phyloP scores from a whole-genome alignment of 2,329 filamentous ascomycete species.

The Eurotiales sp. region DNA sequence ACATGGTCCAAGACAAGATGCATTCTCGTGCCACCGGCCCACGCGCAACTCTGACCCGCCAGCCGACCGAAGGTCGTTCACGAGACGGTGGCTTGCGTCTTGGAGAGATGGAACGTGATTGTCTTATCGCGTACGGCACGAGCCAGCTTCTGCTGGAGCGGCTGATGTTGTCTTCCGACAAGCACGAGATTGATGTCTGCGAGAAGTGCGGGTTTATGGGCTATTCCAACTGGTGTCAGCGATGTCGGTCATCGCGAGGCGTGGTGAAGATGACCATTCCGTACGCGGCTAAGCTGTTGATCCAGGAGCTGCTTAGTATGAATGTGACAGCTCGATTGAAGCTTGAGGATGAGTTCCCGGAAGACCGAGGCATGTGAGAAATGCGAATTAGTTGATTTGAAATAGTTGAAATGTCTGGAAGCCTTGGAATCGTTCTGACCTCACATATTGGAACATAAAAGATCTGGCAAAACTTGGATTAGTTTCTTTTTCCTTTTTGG shows the following conservation, averaged over 20 bases:
- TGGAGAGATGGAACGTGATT: conserved; percentile 99
- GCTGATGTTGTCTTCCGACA: conserved; percentile 91
- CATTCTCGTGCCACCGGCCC: conserved; percentile 90
- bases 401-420: too few species aligned
- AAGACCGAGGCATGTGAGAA: conserved; percentile 33
- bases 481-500: too few species aligned
- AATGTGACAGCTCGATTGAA: conserved; percentile 93
- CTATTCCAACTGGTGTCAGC: conserved; percentile 91
- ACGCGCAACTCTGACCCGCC: conserved; percentile 83
- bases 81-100: conserved; percentile 86
- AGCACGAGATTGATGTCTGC: conserved; percentile 87
- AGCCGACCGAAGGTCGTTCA: conserved; percentile 93
- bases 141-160: conserved; percentile 88
- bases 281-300: conserved; percentile 91
- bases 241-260: conserved; percentile 77
- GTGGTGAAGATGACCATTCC: conserved; percentile 95
- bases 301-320: conserved; percentile 97
- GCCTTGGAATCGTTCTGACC: too few species aligned
- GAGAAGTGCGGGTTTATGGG: conserved; percentile 93
- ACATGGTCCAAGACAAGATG: conserved; percentile 99
- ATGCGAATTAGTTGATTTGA: neutral
- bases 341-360: conserved; percentile 88
- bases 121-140: conserved; percentile 93
- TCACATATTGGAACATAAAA: too few species aligned
- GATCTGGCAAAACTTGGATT: too few species aligned